Conservation (phyloP, 1,139 yeast genomes). For the Petasospora fabianii region DNA sequence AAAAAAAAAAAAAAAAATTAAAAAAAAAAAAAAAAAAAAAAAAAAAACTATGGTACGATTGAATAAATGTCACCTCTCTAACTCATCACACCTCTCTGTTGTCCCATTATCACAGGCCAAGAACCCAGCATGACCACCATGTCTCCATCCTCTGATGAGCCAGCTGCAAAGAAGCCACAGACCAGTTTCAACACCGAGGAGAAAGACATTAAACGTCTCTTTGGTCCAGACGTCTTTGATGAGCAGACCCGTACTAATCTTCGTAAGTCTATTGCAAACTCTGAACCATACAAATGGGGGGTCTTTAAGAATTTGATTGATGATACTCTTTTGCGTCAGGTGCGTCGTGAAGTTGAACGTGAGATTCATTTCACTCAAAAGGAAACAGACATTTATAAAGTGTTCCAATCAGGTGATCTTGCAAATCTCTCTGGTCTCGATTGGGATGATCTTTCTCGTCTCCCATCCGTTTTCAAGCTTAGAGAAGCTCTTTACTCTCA, state of each 20-base stretch:
- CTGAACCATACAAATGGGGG: constrained; percentile 89
- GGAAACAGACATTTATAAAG: constrained; percentile 96
- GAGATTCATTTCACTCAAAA: constrained; percentile 89
- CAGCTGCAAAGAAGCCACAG: constrained; percentile 14
- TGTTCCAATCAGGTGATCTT: constrained; percentile 90
- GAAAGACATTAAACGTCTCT: constrained; percentile 44
- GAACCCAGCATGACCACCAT: no score
- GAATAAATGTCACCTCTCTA: no score
- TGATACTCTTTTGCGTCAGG: constrained; percentile 71
- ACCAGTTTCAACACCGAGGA: constrained; percentile 15
- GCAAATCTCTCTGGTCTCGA: constrained; percentile 88
- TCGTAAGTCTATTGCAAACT: constrained; percentile 39
- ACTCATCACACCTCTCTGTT: no score
- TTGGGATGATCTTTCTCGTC: constrained; percentile 65
- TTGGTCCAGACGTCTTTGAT: constrained; percentile 55
- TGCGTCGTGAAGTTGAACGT: constrained; percentile 75
- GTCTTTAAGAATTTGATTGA: constrained; percentile 69
- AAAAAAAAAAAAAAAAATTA: no score
- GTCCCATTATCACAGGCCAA: no score
- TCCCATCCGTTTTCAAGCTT: constrained; percentile 71
- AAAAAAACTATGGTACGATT: no score
- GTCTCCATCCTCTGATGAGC: not conserved
- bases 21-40: no score
- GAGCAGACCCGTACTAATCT: constrained; percentile 40
- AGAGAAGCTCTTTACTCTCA: constrained; percentile 86